Percentiles rank a stretch among this genome's conserved stretches.
Evolutionary conservation across 441 rosid species (phyloP).

Genomic region (Euphorbia celastroides): DNA sequence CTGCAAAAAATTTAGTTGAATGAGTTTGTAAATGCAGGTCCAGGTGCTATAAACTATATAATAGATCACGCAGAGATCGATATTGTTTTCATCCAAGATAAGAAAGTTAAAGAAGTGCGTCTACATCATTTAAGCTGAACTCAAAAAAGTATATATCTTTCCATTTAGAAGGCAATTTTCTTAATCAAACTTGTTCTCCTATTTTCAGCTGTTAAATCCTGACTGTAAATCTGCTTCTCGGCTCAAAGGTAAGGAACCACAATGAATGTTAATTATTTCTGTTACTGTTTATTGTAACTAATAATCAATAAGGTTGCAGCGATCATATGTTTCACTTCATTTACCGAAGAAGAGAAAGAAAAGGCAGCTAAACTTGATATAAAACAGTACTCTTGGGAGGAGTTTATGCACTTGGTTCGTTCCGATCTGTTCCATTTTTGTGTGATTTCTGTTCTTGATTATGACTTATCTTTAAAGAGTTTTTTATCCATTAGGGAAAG

Average conservation of each 20-base stretch:
- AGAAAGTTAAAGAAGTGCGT: constrained; percentile 65
- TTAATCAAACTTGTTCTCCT: constrained; percentile 11
- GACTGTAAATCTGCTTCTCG: constrained; percentile 44
- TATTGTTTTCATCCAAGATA: constrained; percentile 75
- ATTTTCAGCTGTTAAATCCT: constrained; percentile 58
- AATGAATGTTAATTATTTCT: constrained; percentile 4
- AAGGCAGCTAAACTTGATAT: constrained; percentile 41
- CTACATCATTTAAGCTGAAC: not conserved
- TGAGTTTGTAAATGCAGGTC: constrained; percentile 45
- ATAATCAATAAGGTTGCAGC: constrained; percentile 43
- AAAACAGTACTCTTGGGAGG: constrained; percentile 65
- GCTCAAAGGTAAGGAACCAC: constrained; percentile 46
- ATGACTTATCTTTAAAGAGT: not conserved
- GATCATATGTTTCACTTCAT: constrained; percentile 63
- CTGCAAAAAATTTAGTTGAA: not conserved
- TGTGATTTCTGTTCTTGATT: not conserved
- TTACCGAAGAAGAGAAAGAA: constrained; percentile 50
- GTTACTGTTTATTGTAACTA: constrained; percentile 9
- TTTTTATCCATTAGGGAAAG: constrained; percentile 44
- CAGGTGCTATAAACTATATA: constrained; percentile 77
- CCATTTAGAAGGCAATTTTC: constrained; percentile 3
- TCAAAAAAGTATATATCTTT: constrained; percentile 6
- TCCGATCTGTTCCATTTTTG: not conserved
- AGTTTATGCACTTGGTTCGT: constrained; percentile 67
- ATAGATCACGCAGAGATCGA: constrained; percentile 83